These are phyloP conservation scores for Solanum ossicruentum DNA, from an alignment of 257 asterid genomes.

Conservation along the genomic window DNA sequence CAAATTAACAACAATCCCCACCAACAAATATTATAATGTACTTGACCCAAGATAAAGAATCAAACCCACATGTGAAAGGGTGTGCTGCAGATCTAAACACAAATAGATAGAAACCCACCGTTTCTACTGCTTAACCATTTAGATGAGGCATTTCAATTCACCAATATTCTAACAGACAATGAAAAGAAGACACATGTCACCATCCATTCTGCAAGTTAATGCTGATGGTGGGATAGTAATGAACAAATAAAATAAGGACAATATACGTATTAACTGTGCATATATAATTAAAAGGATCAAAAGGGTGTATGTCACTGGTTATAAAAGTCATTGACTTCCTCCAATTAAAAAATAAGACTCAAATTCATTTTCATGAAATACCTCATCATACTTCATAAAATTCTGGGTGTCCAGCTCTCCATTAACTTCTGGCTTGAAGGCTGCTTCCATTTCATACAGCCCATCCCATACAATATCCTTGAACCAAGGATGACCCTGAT, in stretches of 20 bases:
- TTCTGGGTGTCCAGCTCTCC: conserved; percentile 96
- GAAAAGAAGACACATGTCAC: not conserved
- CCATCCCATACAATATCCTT: conserved; percentile 72
- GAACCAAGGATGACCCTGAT: conserved; percentile 96
- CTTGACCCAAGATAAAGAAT: not conserved
- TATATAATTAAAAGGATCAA: not conserved
- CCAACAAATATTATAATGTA: not conserved
- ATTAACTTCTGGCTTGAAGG: conserved; percentile 82
- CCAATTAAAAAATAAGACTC: not conserved
- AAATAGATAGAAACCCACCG: not conserved
- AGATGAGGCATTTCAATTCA: not conserved
- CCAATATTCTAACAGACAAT: not conserved
- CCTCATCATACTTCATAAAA: conserved; percentile 95
- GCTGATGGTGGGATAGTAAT: not conserved
- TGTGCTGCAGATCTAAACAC: not conserved
- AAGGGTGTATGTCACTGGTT: not conserved
- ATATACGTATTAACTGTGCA: not conserved
- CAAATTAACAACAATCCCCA: not conserved
- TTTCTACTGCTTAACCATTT: not conserved
- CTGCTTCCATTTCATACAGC: conserved; percentile 94
- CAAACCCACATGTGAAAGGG: not conserved
- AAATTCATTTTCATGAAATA: conserved; percentile 13
- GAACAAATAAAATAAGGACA: not conserved
- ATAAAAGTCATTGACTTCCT: not conserved
- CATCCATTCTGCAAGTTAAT: not conserved